phyloP scores from a whole-genome alignment of 768 basidiomycete species.

The Kwoniella newhampshirensis region DNA sequence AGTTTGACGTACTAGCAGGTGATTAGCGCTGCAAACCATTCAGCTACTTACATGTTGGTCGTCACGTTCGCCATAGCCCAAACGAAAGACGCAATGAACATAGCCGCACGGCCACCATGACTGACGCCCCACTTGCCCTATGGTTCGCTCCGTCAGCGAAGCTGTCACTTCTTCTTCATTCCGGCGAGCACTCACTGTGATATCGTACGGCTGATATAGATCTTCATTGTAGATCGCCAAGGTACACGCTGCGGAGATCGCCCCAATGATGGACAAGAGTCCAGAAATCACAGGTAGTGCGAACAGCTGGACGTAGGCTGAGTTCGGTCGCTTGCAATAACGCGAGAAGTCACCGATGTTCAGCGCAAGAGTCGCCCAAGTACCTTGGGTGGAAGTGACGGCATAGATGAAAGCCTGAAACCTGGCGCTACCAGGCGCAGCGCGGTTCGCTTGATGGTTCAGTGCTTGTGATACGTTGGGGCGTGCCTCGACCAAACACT shows the following conservation, averaged over 20 bases:
- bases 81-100: constrained; percentile 33
- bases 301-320: constrained; percentile 34
- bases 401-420: constrained; percentile 35
- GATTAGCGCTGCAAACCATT: too few species aligned
- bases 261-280: constrained; percentile 31
- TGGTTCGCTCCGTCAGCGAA: not conserved
- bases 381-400: constrained; percentile 34
- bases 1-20: constrained; percentile 33
- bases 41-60: too few species aligned
- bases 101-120: constrained; percentile 31
- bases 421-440: constrained; percentile 26
- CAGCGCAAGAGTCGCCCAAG: constrained; percentile 40
- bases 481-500: too few species aligned
- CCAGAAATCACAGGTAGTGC: constrained; percentile 40
- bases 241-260: constrained; percentile 39
- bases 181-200: constrained; percentile 22
- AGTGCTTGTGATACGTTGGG: constrained; percentile 24
- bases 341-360: constrained; percentile 48
- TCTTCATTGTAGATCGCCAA: constrained; percentile 24
- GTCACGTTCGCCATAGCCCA: constrained; percentile 43
- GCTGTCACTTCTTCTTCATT: not conserved
- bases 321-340: constrained; percentile 30
- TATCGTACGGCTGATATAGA: constrained; percentile 39
- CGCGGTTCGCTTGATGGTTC: constrained; percentile 23
- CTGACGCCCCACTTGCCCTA: constrained; percentile 38